Conservation (phyloP, 495 filamentous ascomycete species). For the Cercophora sp. region DNA sequence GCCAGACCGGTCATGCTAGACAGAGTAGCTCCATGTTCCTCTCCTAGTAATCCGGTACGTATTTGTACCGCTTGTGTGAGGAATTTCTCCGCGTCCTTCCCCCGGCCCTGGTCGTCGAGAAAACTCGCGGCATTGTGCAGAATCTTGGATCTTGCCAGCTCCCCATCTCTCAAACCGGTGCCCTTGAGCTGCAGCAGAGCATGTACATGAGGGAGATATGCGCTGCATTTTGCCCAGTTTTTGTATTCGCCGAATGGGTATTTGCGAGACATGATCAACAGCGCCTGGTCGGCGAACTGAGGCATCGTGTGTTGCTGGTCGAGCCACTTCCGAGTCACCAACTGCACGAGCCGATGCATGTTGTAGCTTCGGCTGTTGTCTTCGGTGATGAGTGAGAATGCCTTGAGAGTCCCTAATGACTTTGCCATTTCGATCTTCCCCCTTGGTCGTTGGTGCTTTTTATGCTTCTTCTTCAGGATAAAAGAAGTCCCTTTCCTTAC, state of each 20-base stretch:
- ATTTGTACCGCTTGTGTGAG: slow-evolving; percentile 25
- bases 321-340: slow-evolving; percentile 43
- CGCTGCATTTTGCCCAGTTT: slow-evolving; percentile 33
- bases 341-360: slow-evolving; percentile 44
- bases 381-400: slow-evolving; percentile 35
- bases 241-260: slow-evolving; percentile 32
- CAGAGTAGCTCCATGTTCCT: slow-evolving; percentile 37
- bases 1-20: slow-evolving; percentile 39
- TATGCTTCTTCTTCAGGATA: no score
- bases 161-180: not conserved
- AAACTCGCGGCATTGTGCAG: slow-evolving; percentile 6
- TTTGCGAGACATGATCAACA: slow-evolving; percentile 24
- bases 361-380: slow-evolving; percentile 23
- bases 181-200: slow-evolving; percentile 18
- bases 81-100: slow-evolving; percentile 36
- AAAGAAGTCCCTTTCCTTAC: no score
- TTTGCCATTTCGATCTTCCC: slow-evolving; percentile 24
- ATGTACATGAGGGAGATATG: slow-evolving; percentile 35
- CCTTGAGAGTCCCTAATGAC: slow-evolving; percentile 32
- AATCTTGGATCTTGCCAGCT: slow-evolving; percentile 1
- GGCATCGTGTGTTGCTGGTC: slow-evolving; percentile 18
- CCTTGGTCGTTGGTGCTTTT: not conserved
- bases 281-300: slow-evolving; percentile 26
- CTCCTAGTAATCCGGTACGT: slow-evolving; percentile 27
- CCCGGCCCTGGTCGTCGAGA: slow-evolving; percentile 32